Conservation (phyloP, 2,329 filamentous ascomycete genomes). For the Trichophyton equinum region DNA sequence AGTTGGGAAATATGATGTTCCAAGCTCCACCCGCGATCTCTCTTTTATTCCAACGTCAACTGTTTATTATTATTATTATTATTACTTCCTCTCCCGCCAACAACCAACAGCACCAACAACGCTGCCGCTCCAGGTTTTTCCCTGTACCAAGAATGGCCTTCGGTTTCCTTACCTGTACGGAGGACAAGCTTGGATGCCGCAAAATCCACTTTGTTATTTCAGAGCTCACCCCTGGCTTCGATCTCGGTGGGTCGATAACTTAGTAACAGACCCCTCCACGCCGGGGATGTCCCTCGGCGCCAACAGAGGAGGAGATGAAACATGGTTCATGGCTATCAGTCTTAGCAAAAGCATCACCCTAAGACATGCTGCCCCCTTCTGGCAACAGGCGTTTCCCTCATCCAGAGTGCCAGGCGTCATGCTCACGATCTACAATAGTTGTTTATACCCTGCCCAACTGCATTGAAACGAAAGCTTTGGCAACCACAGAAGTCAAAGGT, state of each 20-base stretch:
- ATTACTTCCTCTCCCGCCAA: background rate
- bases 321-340: constrained; percentile 3
- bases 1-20: background rate
- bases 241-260: background rate
- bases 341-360: background rate
- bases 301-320: background rate
- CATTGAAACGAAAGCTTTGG: background rate
- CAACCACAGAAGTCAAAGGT: background rate
- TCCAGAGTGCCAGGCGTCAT: background rate
- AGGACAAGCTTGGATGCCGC: background rate
- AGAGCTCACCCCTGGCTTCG: background rate
- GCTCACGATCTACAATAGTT: background rate
- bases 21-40: background rate
- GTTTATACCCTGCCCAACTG: background rate
- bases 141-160: background rate
- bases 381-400: background rate
- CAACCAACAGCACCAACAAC: background rate
- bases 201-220: background rate
- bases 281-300: too few relatives aligned
- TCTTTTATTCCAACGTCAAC: constrained; percentile 1
- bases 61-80: background rate
- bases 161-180: too few relatives aligned
- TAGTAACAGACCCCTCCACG: too few relatives aligned
- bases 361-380: background rate
- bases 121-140: background rate